phyloP scores from a whole-genome alignment of 1,139 yeast species.

The Candida glucosophila region DNA sequence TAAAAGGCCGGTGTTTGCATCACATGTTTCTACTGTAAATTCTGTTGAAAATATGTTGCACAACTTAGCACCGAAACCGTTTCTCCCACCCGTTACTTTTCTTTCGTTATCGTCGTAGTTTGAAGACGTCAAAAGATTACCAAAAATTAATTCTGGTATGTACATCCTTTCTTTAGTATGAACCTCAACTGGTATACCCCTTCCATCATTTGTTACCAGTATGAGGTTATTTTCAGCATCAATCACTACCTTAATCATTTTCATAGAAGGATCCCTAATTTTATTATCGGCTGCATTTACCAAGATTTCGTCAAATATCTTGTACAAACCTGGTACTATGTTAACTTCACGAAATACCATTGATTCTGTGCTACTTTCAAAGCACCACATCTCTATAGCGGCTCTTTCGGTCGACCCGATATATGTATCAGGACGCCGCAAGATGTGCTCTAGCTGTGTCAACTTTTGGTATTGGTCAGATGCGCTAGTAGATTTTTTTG shows the following conservation, averaged over 20 bases:
- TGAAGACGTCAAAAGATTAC: slow-evolving; percentile 88
- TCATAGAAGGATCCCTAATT: slow-evolving; percentile 90
- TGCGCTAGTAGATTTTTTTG: slow-evolving; percentile 13
- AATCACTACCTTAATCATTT: slow-evolving; percentile 69
- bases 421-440: slow-evolving; percentile 96
- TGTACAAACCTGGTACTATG: slow-evolving; percentile 92
- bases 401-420: slow-evolving; percentile 89
- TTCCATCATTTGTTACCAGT: slow-evolving; percentile 85
- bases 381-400: slow-evolving; percentile 80
- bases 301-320: slow-evolving; percentile 92
- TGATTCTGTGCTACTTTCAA: slow-evolving; percentile 56
- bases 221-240: slow-evolving; percentile 69
- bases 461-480: slow-evolving; percentile 89
- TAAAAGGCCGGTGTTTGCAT: slow-evolving; percentile 48
- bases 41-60: slow-evolving; percentile 88
- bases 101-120: slow-evolving; percentile 93
- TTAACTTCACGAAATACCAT: slow-evolving; percentile 68
- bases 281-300: slow-evolving; percentile 99
- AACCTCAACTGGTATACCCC: slow-evolving; percentile 91
- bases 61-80: slow-evolving; percentile 93
- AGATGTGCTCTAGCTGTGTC: slow-evolving; percentile 90
- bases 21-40: slow-evolving; percentile 86
- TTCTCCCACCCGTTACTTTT: slow-evolving; percentile 98
- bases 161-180: slow-evolving; percentile 88
- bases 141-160: slow-evolving; percentile 94